Base-by-base conservation (phyloP, 2,329 filamentous ascomycete species). In the Colletotrichum echinochloae region DNA sequence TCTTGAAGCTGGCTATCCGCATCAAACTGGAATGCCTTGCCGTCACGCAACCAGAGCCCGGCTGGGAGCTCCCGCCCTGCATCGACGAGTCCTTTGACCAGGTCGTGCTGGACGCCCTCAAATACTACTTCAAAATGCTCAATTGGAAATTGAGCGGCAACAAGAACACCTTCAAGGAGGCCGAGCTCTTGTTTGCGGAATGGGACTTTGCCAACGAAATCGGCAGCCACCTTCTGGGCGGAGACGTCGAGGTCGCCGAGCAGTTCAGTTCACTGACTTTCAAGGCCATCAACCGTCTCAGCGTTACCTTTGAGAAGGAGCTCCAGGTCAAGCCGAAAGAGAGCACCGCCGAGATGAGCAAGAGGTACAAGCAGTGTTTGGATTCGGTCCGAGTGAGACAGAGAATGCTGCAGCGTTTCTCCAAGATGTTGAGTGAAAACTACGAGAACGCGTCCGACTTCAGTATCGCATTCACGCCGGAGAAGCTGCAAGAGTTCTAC, bases 141-240 rank as follows among this genome's bases (percentile, higher is more conserved):
- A 98, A 98, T 78, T 98, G 95, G 94, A 98, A 98, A 81, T 85
- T 99, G 63, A 95, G 93, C 75, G 94, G 94, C 66, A 98, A 98
- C 84, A 98, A 98, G 80, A 99, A 98, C 82, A 98, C 95, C 0
- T 99, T 99, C 87, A 98, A 98, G 79, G 96, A 99, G 80, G 96
- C 96, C 8, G 96, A 99, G 84, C 92, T 99, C 73, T 84, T 99
- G 57, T 97, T 98, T 78, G 94, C 97, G 77, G 96, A 99, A 81
- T 99, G 96, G 96, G 94, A 94, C 67, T 98, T 98, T 77, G 97
- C 93, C 63, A 98, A 98, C 77, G 91, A 95, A 76, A 94, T 99
- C 66, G 96, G 95, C 33, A 90, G 93, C 59, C 92, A 96, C 78
- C 87, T 99, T n/a, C 91, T 97, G 75, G 93, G 94, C 37, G 97